A percentile compares a stretch with the other conserved stretches of the same genome.
Evolutionary conservation across 176 grass and related monocot species (phyloP).

Genomic region (Leersia perrieri): DNA sequence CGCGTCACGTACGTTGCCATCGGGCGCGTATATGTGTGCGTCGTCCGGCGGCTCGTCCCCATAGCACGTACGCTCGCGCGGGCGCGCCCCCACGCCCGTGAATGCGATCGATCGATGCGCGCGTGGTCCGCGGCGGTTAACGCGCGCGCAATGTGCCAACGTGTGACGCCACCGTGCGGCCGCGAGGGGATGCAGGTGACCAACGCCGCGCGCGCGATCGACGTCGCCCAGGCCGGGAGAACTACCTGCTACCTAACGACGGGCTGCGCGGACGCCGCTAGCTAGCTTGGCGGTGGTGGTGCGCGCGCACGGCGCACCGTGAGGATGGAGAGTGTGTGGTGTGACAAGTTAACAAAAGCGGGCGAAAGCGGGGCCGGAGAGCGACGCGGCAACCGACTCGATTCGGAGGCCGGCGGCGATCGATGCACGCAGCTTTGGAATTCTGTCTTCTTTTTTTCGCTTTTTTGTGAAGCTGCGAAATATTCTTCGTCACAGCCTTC

Average conservation of each 20-base stretch:
- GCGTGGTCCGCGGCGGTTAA: background rate
- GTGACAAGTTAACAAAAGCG: slow-evolving; percentile 45
- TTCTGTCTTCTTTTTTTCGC: background rate
- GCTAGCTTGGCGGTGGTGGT: background rate
- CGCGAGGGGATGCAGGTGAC: background rate
- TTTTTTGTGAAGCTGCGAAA: background rate
- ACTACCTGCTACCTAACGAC: slow-evolving; percentile 34
- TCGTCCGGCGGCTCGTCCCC: background rate
- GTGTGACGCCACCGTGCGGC: no score
- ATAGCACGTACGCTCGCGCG: no score
- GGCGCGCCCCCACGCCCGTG: no score
- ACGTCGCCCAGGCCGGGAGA: slow-evolving; percentile 25
- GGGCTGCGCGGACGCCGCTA: background rate
- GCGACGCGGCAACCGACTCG: slow-evolving; percentile 34
- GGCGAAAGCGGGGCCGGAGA: background rate
- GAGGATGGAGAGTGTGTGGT: background rate
- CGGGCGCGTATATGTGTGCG: no score
- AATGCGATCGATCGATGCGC: background rate
- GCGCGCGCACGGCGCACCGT: background rate
- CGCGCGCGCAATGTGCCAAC: no score
- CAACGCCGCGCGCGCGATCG: background rate
- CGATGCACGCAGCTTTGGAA: background rate
- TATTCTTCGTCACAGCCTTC: slow-evolving; percentile 10
- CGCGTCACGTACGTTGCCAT: background rate
- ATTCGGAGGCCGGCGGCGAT: background rate